Evolutionary conservation across 106 monocot genomes (phyloP).

Genomic region (Apostasia shenzhenica): DNA sequence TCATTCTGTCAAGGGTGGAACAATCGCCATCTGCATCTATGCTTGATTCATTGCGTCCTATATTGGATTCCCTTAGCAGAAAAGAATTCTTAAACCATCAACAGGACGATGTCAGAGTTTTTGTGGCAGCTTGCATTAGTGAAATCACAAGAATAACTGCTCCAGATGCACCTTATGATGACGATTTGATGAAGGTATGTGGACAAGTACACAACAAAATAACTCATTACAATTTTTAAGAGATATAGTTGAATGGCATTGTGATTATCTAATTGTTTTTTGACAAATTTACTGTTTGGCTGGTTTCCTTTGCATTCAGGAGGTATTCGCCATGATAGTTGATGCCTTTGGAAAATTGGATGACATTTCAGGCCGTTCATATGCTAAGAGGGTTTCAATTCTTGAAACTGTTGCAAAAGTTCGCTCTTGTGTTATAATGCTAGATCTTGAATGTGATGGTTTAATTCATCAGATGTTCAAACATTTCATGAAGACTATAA

Average conservation of each 20-base stretch:
- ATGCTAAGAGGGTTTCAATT: constrained; percentile 53
- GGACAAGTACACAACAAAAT: background rate
- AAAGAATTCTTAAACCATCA: constrained; percentile 46
- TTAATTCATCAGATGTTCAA: constrained; percentile 68
- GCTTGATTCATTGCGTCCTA: constrained; percentile 36
- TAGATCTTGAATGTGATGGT: constrained; percentile 84
- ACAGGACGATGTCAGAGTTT: constrained; percentile 49
- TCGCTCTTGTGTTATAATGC: constrained; percentile 78
- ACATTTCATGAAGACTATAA: constrained; percentile 57
- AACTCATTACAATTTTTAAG: background rate
- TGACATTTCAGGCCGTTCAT: constrained; percentile 40
- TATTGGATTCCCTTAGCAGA: constrained; percentile 31
- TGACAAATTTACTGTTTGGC: background rate
- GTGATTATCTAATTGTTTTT: background rate
- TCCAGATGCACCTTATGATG: constrained; percentile 76
- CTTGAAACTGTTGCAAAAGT: constrained; percentile 89
- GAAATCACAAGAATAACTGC: constrained; percentile 90
- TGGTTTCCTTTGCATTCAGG: constrained; percentile 20
- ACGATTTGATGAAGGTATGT: constrained; percentile 74
- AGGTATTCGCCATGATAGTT: constrained; percentile 64
- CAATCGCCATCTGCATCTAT: constrained; percentile 58
- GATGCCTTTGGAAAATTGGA: constrained; percentile 54
- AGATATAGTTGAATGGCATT: background rate
- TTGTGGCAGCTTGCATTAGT: constrained; percentile 56
- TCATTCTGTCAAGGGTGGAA: constrained; percentile 45